Conservation (phyloP, 345 rosid genomes). For the Citrus inodora region DNA sequence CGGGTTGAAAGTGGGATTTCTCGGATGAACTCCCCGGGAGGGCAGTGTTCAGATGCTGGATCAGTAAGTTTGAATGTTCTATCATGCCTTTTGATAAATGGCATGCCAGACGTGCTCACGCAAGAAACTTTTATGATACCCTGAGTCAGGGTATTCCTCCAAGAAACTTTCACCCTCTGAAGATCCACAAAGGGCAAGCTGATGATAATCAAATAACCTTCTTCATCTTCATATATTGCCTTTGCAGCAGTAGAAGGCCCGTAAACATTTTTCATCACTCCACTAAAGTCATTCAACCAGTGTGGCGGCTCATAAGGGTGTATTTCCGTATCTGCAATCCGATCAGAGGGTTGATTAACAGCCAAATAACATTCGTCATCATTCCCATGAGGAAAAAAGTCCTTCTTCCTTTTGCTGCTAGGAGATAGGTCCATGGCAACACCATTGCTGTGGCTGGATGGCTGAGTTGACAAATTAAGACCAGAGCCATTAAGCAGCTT, state of each 20-base stretch:
- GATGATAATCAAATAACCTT: conserved; percentile 73
- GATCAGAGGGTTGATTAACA: conserved; percentile 41
- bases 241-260: conserved; percentile 98
- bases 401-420: conserved; percentile 76
- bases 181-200: conserved; percentile 92
- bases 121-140: conserved; percentile 90
- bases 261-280: conserved; percentile 67
- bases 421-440: conserved; percentile 71
- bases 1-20: conserved; percentile 80
- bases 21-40: conserved; percentile 94
- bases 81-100: conserved; percentile 79
- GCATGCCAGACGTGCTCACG: conserved; percentile 68
- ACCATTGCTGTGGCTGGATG: conserved; percentile 56
- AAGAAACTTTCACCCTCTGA: conserved; percentile 88
- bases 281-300: conserved; percentile 78
- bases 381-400: conserved; percentile 59
- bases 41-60: conserved; percentile 92
- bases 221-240: conserved; percentile 86
- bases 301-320: conserved; percentile 71
- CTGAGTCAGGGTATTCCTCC: conserved; percentile 81
- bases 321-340: conserved; percentile 45
- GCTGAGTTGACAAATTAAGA: conserved; percentile 74
- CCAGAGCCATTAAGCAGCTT: conserved; percentile 84
- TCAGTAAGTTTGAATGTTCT: conserved; percentile 93
- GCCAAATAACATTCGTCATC: conserved; percentile 60